Evolutionary conservation across 345 rosid genomes (phyloP).

Genomic region (Microthlaspi erraticum): DNA sequence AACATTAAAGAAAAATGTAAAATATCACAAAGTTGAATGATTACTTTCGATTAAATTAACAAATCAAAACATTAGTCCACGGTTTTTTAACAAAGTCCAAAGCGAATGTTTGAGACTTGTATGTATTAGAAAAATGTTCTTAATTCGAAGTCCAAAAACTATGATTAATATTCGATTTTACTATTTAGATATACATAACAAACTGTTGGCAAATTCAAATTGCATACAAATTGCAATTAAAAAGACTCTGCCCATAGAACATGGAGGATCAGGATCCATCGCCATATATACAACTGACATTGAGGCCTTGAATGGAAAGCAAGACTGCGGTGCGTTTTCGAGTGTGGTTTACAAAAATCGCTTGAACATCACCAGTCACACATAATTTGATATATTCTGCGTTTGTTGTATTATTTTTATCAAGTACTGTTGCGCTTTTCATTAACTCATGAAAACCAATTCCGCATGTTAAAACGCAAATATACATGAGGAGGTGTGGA

Average conservation of each 20-base stretch:
- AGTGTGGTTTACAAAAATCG: no score
- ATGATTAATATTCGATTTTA: conserved; percentile 2
- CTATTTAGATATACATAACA: neutral
- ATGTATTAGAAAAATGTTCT: no score
- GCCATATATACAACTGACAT: neutral
- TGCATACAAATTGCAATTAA: neutral
- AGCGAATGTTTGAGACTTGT: conserved; percentile 20
- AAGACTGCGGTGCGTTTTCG: no score
- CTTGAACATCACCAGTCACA: no score
- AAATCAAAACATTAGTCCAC: conserved; percentile 32
- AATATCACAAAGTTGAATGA: conserved; percentile 19
- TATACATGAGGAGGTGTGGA: no score
- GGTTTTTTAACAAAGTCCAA: conserved; percentile 35
- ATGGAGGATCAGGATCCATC: neutral
- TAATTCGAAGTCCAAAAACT: neutral
- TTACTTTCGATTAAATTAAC: neutral
- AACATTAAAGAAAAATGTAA: neutral
- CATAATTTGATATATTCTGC: no score
- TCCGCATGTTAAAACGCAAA: no score
- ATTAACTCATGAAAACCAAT: no score
- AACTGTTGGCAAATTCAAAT: conserved; percentile 28
- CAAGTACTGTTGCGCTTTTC: no score
- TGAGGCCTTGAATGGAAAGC: no score
- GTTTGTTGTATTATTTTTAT: no score
- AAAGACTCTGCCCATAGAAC: conserved; percentile 6